Percentiles rank a stretch among this genome's conserved stretches.
Evolutionary conservation across 371 early-diverging fungal species (phyloP).

Genomic region (Saksenaea vasiformis): DNA sequence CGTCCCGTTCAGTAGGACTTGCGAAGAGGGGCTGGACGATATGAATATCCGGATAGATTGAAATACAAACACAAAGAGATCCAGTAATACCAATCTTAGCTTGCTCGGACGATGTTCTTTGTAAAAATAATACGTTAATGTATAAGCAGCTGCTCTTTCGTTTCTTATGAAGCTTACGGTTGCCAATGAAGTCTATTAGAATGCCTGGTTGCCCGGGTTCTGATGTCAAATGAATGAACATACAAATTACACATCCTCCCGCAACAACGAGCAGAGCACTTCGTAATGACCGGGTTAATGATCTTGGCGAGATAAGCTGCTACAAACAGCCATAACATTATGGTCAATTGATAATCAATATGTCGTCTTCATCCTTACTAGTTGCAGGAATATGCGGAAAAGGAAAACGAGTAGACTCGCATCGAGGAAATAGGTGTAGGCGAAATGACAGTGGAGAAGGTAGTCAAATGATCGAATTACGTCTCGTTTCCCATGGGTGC

Average conservation of each 20-base stretch:
- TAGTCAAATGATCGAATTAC: constrained; percentile 45
- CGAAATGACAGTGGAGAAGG: constrained; percentile 42
- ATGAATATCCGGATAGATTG: constrained; percentile 42
- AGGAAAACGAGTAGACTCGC: constrained; percentile 38
- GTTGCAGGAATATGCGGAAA: constrained; percentile 37
- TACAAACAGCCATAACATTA: background rate
- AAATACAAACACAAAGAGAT: constrained; percentile 32
- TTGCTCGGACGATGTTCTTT: constrained; percentile 34
- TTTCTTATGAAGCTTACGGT: constrained; percentile 26
- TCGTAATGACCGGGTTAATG: constrained; percentile 30
- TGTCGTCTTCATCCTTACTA: constrained; percentile 19
- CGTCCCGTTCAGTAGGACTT: constrained; percentile 27
- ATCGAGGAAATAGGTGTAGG: constrained; percentile 46
- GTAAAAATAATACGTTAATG: background rate
- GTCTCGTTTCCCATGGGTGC: constrained; percentile 44
- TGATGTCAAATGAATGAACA: constrained; percentile 33
- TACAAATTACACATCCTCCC: constrained; percentile 28
- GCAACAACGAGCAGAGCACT: constrained; percentile 36
- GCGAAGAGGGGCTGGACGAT: constrained; percentile 41
- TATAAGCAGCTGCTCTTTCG: too few relatives aligned
- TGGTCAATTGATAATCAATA: background rate
- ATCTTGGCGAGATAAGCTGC: constrained; percentile 38
- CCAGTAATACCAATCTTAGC: constrained; percentile 29
- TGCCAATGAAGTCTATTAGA: constrained; percentile 50
- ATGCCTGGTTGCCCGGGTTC: constrained; percentile 46